Base-by-base conservation (phyloP, 2,329 filamentous ascomycete genomes). In the Fusarium staphyleae region DNA sequence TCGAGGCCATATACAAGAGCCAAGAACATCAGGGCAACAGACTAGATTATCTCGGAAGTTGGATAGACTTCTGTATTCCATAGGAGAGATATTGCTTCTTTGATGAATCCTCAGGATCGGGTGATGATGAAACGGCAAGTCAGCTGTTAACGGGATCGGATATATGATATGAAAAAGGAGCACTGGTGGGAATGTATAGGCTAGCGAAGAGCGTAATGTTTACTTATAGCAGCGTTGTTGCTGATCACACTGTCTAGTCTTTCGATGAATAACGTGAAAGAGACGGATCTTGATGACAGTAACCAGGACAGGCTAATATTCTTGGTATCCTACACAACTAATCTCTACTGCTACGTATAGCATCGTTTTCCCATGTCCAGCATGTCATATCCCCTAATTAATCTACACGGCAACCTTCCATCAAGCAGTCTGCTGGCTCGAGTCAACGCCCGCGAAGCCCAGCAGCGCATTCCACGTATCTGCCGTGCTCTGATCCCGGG, bases 21-120 rank as follows among this genome's bases (percentile, higher is more conserved):
- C 81, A 86, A 58, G 83, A 87, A 61, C 84, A 85, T 18, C 75
- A 78, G 22, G 82, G 81, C 12, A 85, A 86, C 68, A 77, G 87
- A 46, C 79, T 93, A 56, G 89, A 90, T 63, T 93, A 96, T 72
- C 79, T 97, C 39, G 90, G 90, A 54, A 90, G 86, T 66, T 98
- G 93, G 93, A 90, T 97, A 72, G 93, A 97, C 70, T 87, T 87
- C 70, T 88, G 85, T 70, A 87, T 88, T 62, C 85, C 85, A 12
- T 85, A 78, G 71, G 24, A 33, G 15, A 22, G 33, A 45, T 30
- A 13, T 40, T 8, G 13, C 2, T 14, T 22, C 9, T 42, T 22
- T n/a, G n/a, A n/a, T 24, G 22, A 24, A 24, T 24, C 19, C 6
- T 22, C 4, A 6, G 19, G 22, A 7, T 24, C 7, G 22, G 22